Evolutionary conservation across 306 rosid species (phyloP), one percentile per base, ranked within the genome.

Genomic region (Sesbania bispinosa): DNA sequence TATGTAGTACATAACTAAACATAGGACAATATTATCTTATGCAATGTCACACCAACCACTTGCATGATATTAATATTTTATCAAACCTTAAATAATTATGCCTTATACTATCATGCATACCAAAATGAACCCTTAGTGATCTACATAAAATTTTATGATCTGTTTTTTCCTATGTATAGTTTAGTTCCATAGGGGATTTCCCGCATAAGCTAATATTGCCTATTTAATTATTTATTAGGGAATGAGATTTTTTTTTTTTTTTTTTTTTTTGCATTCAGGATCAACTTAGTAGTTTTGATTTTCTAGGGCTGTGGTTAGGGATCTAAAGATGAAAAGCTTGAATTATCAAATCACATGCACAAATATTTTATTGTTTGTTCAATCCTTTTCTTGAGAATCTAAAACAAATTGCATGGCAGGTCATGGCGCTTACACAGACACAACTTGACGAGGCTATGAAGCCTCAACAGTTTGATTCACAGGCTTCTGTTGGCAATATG

Each of bases 371-470:
- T 63, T 36, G 15, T 76, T 39, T 67, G 35, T 16, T 50, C 30
- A 15, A 32, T 50, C 15, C n/a, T 27, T 67, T 20, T 74, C 54
- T 41, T 21, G 27, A 41, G 66, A 67, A 43, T 63, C 53, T 66
- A 6, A 65, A 78, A 63, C 73, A 39, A 63, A 54, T 69, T 59
- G 20, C 71, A 55, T 83, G 59, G 59, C 80, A 94, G 98, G 92
- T 94, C 72, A 90, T 94, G 89, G 72, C 90, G 42, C 84, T 94
- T 74, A 90, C 96, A 19, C 98, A 87, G 79, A 94, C 87, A 26
- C 98, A 94, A 81, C 96, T 90, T 73, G 97, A 94, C 55, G 97
- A 94, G 76, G 96, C 97, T 57, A 94, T 94, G 98, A 94, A 80
- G 62, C 94, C 94, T 66, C 89, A 84, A 41, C 89, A 86, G 77